Conservation (phyloP, 108 stramenopile genomes). For the Aurantiochytrium sp. region DNA sequence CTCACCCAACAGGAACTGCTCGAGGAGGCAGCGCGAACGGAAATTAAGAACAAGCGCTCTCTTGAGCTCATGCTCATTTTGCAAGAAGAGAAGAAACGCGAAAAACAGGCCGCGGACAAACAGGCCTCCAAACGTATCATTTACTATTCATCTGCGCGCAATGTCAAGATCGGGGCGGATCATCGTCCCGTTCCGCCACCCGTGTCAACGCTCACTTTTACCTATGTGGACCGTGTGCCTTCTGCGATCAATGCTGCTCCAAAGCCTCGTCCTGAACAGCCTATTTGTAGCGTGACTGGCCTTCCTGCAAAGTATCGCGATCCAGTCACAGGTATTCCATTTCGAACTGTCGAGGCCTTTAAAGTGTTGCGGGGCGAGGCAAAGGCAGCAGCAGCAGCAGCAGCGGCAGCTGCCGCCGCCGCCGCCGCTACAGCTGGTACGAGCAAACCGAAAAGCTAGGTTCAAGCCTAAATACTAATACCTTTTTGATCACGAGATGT, state of each 20-base stretch:
- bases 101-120: constrained; percentile 20
- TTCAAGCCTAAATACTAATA: no score
- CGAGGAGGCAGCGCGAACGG: constrained; percentile 29
- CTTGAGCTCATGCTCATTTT: constrained; percentile 11
- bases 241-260: not conserved
- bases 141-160: not conserved
- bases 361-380: not conserved
- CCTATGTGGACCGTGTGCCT: constrained; percentile 1
- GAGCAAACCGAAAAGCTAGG: no score
- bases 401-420: not conserved
- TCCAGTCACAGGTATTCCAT: constrained; percentile 34
- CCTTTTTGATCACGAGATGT: no score
- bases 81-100: constrained; percentile 3
- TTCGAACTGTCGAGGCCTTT: constrained; percentile 10
- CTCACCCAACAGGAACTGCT: constrained; percentile 42
- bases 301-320: constrained; percentile 36
- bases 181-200: not conserved
- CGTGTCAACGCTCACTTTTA: constrained; percentile 1
- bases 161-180: not conserved
- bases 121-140: constrained; percentile 21
- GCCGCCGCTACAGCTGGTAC: no score
- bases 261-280: not conserved
- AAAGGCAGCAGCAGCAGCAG: not conserved
- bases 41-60: not conserved
- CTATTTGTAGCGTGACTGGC: constrained; percentile 34